A percentile compares a stretch with the other conserved stretches of the same genome.
Evolutionary conservation across 352 stramenopile genomes (phyloP).

Genomic region (Phytophthora foliorum): DNA sequence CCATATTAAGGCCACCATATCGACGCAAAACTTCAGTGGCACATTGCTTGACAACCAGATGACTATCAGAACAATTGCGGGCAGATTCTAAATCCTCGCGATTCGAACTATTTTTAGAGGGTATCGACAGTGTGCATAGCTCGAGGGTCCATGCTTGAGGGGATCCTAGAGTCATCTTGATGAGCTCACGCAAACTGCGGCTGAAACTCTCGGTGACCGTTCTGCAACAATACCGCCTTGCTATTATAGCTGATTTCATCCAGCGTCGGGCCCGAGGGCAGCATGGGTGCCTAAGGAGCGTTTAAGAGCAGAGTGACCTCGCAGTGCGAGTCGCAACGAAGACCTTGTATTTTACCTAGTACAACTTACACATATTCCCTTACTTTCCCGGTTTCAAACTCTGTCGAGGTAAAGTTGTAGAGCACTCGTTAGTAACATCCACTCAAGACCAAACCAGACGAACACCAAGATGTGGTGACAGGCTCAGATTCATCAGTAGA

Average conservation of each 20-base stretch:
- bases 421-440: background rate
- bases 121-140: too few relatives aligned
- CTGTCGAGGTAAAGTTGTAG: background rate
- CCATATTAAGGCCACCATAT: too few relatives aligned
- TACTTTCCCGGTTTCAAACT: background rate
- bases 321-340: background rate
- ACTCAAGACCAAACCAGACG: background rate
- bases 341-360: too few relatives aligned
- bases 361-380: too few relatives aligned
- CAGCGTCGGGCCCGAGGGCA: background rate
- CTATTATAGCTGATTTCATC: background rate
- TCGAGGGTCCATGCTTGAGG: too few relatives aligned
- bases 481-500: background rate
- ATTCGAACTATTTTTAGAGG: too few relatives aligned
- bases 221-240: background rate
- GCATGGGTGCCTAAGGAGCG: background rate
- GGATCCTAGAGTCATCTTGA: too few relatives aligned
- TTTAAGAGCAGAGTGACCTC: background rate
- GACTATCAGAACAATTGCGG: too few relatives aligned
- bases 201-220: background rate
- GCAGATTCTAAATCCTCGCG: too few relatives aligned
- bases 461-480: conserved; percentile 14
- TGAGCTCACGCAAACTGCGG: background rate
- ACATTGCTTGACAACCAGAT: too few relatives aligned
- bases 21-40: too few relatives aligned